These are phyloP conservation scores for Hemisphaericaspora nanyangensis DNA, from an alignment of 805 yeast species.

Conservation along the genomic window DNA sequence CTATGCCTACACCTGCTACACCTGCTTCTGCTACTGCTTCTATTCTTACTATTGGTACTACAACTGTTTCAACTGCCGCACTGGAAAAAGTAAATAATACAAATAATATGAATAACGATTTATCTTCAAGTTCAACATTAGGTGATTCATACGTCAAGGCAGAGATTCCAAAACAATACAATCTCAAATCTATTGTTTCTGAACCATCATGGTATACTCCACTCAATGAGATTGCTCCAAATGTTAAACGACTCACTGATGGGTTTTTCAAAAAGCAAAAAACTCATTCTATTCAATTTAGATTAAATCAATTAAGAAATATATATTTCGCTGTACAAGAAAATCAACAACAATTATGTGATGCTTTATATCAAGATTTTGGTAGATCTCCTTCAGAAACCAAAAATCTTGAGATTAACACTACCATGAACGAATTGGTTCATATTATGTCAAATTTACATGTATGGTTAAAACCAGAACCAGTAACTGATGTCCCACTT, in stretches of 20 bases:
- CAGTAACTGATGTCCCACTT: conserved; percentile 34
- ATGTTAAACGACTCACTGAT: conserved; percentile 39
- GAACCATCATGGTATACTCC: conserved; percentile 34
- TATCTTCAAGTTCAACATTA: no score
- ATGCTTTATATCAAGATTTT: conserved; percentile 65
- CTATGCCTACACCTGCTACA: no score
- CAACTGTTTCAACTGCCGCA: no score
- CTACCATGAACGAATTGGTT: conserved; percentile 51
- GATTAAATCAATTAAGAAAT: conserved; percentile 63
- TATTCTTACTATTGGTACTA: no score
- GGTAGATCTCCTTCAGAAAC: conserved; percentile 64
- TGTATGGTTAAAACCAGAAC: conserved; percentile 56
- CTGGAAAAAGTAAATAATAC: no score
- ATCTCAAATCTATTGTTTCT: no score
- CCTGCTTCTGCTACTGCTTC: no score
- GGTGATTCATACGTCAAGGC: no score
- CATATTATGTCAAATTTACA: conserved; percentile 57
- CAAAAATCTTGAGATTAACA: conserved; percentile 50
- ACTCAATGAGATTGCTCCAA: conserved; percentile 42
- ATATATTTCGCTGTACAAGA: conserved; percentile 63
- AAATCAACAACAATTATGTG: conserved; percentile 48
- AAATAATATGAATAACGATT: no score
- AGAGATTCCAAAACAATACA: no score
- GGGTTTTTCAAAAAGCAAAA: conserved; percentile 44
- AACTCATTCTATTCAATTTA: conserved; percentile 47